A percentile compares a stretch with the other conserved stretches of the same genome.
These are phyloP conservation scores for Venturia aucupariae DNA, from an alignment of 2,329 filamentous ascomycete genomes.

Conservation along the genomic window DNA sequence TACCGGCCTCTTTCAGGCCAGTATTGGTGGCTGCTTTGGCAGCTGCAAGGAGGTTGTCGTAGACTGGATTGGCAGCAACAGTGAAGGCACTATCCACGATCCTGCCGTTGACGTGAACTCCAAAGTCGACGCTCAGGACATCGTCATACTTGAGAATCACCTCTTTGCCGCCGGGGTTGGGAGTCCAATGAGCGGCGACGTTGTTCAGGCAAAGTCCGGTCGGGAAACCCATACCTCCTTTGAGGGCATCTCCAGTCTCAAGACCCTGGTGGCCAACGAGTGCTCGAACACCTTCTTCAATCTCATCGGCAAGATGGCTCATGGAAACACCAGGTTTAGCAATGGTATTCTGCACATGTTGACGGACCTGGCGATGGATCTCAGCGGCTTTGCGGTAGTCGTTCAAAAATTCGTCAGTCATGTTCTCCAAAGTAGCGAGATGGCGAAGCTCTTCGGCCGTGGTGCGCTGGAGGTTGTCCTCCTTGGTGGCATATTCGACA, in stretches of 20 bases:
- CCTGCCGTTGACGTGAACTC: constrained; percentile 59
- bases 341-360: constrained; percentile 69
- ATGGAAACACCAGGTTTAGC: constrained; percentile 74
- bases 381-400: constrained; percentile 83
- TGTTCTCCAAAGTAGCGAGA: constrained; percentile 60
- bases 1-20: constrained; percentile 78
- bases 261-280: constrained; percentile 69
- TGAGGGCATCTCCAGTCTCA: constrained; percentile 66
- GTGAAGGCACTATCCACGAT: constrained; percentile 67
- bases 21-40: constrained; percentile 62
- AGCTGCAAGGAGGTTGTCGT: constrained; percentile 57
- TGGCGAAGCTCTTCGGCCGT: constrained; percentile 79
- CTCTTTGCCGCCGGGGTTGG: constrained; percentile 81
- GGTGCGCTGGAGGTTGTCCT: constrained; percentile 70
- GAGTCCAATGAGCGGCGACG: constrained; percentile 77
- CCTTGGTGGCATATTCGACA: constrained; percentile 53
- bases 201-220: constrained; percentile 78
- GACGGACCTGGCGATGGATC: constrained; percentile 77
- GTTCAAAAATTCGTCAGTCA: constrained; percentile 56
- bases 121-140: constrained; percentile 67
- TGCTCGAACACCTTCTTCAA: constrained; percentile 71
- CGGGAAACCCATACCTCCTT: constrained; percentile 79
- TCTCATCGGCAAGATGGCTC: constrained; percentile 76
- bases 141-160: constrained; percentile 55
- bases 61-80: constrained; percentile 57